These are phyloP conservation scores for Castanea mollissima DNA, from an alignment of 306 rosid genomes.

Conservation along the genomic window DNA sequence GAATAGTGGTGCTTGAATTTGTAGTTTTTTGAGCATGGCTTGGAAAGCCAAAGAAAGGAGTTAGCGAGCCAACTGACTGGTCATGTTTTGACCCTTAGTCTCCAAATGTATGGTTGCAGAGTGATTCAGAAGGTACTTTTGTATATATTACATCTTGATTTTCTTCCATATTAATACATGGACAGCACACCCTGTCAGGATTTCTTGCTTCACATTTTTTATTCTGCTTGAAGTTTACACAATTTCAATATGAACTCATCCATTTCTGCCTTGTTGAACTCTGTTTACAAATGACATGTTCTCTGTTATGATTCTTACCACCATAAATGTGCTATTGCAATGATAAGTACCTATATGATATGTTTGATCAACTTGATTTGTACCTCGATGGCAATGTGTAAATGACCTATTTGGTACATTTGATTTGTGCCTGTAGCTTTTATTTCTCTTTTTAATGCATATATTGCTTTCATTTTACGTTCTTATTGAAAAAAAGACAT, in stretches of 20 bases:
- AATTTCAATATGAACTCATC: neutral
- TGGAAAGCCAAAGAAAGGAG: slow-evolving; percentile 78
- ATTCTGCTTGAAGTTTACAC: slow-evolving; percentile 6
- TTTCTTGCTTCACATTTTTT: slow-evolving; percentile 10
- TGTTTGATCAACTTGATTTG: too few species aligned
- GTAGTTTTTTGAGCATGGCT: slow-evolving; percentile 97
- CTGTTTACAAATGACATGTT: neutral
- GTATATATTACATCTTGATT: slow-evolving; percentile 6
- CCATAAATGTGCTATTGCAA: slow-evolving; percentile 13
- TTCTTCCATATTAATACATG: slow-evolving; percentile 7
- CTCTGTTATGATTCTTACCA: neutral
- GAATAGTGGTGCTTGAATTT: slow-evolving; percentile 25
- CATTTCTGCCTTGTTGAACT: neutral
- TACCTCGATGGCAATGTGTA: too few species aligned
- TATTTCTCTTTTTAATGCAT: slow-evolving; percentile 8
- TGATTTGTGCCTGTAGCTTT: slow-evolving; percentile 14
- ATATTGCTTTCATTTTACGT: neutral
- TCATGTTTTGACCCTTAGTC: slow-evolving; percentile 91
- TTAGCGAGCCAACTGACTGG: slow-evolving; percentile 74
- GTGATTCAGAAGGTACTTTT: slow-evolving; percentile 92
- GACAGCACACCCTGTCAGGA: slow-evolving; percentile 6
- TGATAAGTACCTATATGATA: neutral
- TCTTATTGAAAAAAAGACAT: slow-evolving; percentile 7
- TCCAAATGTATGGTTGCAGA: slow-evolving; percentile 99
- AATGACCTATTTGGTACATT: neutral